These are phyloP conservation scores for Leishmania mexicana DNA, from an alignment of 208 protist genomes.

Conservation along the genomic window DNA sequence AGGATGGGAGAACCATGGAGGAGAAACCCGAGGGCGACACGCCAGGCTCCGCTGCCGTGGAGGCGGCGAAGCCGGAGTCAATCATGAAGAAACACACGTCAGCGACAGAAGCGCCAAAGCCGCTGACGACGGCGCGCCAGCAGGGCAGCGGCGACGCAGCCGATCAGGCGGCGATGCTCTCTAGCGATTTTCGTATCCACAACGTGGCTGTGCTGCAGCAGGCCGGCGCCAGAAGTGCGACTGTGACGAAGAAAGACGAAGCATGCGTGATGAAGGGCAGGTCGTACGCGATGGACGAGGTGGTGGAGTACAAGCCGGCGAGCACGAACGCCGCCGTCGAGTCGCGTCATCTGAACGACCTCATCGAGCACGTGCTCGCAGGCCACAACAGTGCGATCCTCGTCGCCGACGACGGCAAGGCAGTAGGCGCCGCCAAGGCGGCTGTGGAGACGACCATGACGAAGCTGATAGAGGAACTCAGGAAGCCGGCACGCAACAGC, in stretches of 20 bases:
- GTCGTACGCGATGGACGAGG: conserved; percentile 38
- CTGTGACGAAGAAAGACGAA: conserved; percentile 23
- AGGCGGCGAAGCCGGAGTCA: conserved; percentile 7
- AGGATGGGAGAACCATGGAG: conserved; percentile 11
- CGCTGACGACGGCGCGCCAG: conserved; percentile 13
- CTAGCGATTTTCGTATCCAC: conserved; percentile 30
- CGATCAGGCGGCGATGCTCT: conserved; percentile 11
- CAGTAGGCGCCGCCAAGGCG: conserved; percentile 15
- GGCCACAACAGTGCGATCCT: conserved; percentile 64
- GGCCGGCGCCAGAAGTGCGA: neutral
- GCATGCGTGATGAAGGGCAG: conserved; percentile 31
- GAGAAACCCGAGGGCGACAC: neutral
- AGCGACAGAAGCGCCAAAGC: conserved; percentile 27
- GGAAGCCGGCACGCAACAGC: conserved; percentile 25
- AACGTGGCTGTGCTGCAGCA: conserved; percentile 27
- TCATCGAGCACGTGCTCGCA: conserved; percentile 49
- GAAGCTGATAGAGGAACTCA: conserved; percentile 28
- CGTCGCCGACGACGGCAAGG: conserved; percentile 45
- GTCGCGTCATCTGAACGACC: conserved; percentile 33
- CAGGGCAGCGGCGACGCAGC: conserved; percentile 4
- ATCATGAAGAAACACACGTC: conserved; percentile 25
- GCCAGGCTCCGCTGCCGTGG: neutral
- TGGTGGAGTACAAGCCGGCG: conserved; percentile 35
- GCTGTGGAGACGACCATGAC: conserved; percentile 32
- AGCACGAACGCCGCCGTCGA: conserved; percentile 14